These are phyloP conservation scores for Magnaporthiopsis incrustans DNA, from an alignment of 2,329 filamentous ascomycete genomes.

Conservation along the genomic window DNA sequence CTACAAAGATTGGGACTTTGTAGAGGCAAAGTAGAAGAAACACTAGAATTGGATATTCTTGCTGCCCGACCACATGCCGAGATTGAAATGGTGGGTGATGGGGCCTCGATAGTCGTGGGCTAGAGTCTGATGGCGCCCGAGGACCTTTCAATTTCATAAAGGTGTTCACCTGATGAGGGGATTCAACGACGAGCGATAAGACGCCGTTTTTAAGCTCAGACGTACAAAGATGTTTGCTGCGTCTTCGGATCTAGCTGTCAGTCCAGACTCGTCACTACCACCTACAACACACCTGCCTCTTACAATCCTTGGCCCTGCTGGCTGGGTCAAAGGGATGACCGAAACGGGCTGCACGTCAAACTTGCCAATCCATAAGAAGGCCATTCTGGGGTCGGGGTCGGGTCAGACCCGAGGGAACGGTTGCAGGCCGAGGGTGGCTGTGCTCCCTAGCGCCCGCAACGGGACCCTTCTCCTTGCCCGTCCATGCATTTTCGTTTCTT, in stretches of 20 bases:
- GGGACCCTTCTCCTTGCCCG: background rate
- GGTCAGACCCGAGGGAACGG: constrained; percentile 9
- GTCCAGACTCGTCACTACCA: background rate
- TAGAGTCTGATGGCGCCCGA: too few species aligned
- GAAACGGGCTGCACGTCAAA: background rate
- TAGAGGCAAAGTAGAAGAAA: too few species aligned
- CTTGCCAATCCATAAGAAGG: background rate
- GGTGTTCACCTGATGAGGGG: too few species aligned
- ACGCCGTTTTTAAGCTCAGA: too few species aligned
- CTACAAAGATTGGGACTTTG: too few species aligned
- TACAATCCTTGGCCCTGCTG: background rate
- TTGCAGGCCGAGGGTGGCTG: constrained; percentile 20
- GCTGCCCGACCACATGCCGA: too few species aligned
- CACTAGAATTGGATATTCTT: too few species aligned
- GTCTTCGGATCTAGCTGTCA: background rate
- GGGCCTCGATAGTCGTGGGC: too few species aligned
- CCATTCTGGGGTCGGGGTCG: background rate
- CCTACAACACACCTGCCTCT: background rate
- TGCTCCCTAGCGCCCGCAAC: constrained; percentile 17
- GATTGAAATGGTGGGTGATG: too few species aligned
- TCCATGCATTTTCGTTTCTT: background rate
- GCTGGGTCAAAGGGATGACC: background rate
- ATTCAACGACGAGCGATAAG: too few species aligned
- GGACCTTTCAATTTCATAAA: too few species aligned
- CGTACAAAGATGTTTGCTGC: too few species aligned